These are phyloP conservation scores for Phylloboletellus chloephorus DNA, from an alignment of 1,284 basidiomycete genomes.

Conservation along the genomic window DNA sequence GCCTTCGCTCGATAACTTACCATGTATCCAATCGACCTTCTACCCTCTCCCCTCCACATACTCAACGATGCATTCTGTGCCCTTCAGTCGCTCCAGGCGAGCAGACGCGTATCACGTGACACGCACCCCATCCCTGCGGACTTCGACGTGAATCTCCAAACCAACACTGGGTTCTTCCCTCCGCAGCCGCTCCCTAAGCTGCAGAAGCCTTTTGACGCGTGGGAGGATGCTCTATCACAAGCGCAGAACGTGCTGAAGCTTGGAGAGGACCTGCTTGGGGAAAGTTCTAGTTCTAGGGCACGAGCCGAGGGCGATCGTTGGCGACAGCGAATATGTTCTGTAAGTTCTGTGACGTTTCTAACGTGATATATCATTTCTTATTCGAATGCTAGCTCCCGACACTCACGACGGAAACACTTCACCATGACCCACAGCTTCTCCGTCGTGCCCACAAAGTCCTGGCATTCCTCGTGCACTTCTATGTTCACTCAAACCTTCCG, in stretches of 20 bases:
- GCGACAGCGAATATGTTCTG: constrained; percentile 60
- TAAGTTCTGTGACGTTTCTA: constrained; percentile 36
- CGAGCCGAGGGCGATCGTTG: constrained; percentile 56
- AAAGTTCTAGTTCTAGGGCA: constrained; percentile 44
- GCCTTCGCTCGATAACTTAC: constrained; percentile 8
- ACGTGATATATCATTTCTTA: constrained; percentile 13
- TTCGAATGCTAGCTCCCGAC: constrained; percentile 56
- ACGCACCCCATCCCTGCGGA: constrained; percentile 35
- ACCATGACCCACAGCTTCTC: constrained; percentile 51
- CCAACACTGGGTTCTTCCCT: constrained; percentile 89
- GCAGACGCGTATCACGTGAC: constrained; percentile 18
- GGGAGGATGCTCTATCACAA: constrained; percentile 65
- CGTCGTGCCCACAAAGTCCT: constrained; percentile 88
- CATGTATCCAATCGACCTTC: constrained; percentile 34
- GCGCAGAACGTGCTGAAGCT: constrained; percentile 57
- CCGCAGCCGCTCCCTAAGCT: constrained; percentile 60
- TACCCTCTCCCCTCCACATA: constrained; percentile 36
- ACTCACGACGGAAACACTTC: constrained; percentile 51
- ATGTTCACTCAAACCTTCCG: constrained; percentile 73
- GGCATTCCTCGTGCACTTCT: constrained; percentile 86
- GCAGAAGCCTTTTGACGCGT: constrained; percentile 51
- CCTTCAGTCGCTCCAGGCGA: constrained; percentile 27
- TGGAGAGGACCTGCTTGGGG: constrained; percentile 52
- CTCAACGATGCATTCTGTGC: constrained; percentile 27
- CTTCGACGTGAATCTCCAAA: constrained; percentile 72